A percentile compares a stretch with the other conserved stretches of the same genome.
phyloP scores from a whole-genome alignment of 106 monocot species.

The Acanthochlamys bracteata region DNA sequence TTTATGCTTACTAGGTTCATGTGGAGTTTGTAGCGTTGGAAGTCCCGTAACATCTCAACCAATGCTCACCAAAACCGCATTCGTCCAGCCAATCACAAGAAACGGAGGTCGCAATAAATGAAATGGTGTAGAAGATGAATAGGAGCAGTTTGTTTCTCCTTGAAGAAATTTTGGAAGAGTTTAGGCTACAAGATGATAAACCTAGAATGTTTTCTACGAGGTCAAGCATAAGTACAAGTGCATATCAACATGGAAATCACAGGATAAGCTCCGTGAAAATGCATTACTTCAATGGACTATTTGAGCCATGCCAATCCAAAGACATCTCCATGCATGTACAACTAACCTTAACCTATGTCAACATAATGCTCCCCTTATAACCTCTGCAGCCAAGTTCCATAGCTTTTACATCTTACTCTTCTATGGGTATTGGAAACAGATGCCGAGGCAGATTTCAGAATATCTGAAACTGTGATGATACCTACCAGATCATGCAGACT shows the following conservation, averaged over 20 bases:
- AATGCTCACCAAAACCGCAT: conserved; percentile 17
- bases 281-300: too few species aligned
- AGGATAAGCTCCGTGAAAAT: background rate
- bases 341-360: too few species aligned
- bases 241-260: conserved; percentile 7
- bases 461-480: too few species aligned
- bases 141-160: background rate
- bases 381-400: too few species aligned
- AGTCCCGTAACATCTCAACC: conserved; percentile 15
- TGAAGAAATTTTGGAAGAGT: background rate
- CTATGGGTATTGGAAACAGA: too few species aligned
- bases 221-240: background rate
- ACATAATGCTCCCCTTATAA: too few species aligned
- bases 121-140: conserved; percentile 8
- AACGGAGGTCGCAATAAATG: conserved; percentile 5
- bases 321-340: too few species aligned
- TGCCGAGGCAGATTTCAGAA: too few species aligned
- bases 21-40: conserved; percentile 7
- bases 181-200: background rate
- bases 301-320: too few species aligned
- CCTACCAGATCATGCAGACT: too few species aligned
- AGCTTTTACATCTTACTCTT: too few species aligned
- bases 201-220: background rate
- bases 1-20: background rate
- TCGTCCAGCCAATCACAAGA: conserved; percentile 15